A percentile compares a stretch with the other conserved stretches of the same genome.
Conservation (phyloP, 2,329 filamentous ascomycete species). For the Cercospora brassicicola region DNA sequence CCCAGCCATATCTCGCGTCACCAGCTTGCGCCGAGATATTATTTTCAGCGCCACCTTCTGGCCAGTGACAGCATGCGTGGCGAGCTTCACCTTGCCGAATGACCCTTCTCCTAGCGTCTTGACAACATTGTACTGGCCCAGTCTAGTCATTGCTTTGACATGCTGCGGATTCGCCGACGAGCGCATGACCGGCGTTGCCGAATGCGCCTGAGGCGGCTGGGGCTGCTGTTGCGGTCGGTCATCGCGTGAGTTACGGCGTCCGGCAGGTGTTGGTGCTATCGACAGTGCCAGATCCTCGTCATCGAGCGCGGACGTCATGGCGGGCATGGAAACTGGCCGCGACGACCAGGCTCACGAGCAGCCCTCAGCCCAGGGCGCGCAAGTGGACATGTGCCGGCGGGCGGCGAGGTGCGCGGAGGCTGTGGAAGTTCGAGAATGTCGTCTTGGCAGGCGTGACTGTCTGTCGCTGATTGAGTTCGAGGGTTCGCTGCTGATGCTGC, state of each 20-base stretch:
- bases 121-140: constrained; percentile 88
- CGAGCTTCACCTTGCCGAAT: constrained; percentile 98
- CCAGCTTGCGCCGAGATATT: constrained; percentile 91
- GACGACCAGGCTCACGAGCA: constrained; percentile 17
- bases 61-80: constrained; percentile 84
- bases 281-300: constrained; percentile 45
- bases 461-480: constrained; percentile 5
- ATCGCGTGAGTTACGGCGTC: constrained; percentile 34
- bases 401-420: neutral
- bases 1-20: constrained; percentile 96
- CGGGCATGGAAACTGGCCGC: constrained; percentile 14
- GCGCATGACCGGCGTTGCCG: constrained; percentile 25
- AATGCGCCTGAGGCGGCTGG: constrained; percentile 29
- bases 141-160: constrained; percentile 52
- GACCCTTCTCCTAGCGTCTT: constrained; percentile 93
- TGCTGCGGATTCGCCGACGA: constrained; percentile 33
- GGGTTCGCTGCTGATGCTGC: neutral
- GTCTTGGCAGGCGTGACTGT: neutral
- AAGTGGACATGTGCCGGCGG: neutral
- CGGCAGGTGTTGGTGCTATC: constrained; percentile 34
- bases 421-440: neutral
- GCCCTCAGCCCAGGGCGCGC: constrained; percentile 9
- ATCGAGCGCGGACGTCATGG: constrained; percentile 43
- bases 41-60: constrained; percentile 98
- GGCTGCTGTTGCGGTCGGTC: constrained; percentile 34